Evolutionary conservation across 2,329 filamentous ascomycete genomes (phyloP), one percentile per base, ranked within the genome.

Genomic region (Penicillium sp.): DNA sequence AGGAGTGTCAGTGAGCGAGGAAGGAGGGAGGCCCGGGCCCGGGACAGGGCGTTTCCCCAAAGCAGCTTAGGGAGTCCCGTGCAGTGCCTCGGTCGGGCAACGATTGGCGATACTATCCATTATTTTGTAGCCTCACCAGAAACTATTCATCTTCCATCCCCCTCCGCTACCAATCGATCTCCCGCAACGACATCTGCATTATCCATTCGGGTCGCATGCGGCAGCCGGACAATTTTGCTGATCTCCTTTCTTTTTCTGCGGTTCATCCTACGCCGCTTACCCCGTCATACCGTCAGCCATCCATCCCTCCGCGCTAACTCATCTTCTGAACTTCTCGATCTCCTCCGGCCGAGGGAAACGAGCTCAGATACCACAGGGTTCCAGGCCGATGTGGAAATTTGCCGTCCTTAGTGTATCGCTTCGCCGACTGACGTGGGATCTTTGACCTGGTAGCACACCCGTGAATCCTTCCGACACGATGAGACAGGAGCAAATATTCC

Each of bases 101-200:
- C 21, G 66, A 68, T 67, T 56, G 58, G 45, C 62, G 19, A 19
- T 19, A 61, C 58, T 63, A 67, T 67, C 66, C 62, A 62, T 67
- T 62, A 63, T 38, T 50, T 51, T 41, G 47, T 56, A 61, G 64
- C 52, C 62, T 66, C 66, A 66, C 26, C 61, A 51, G 38, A 49
- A 50, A 58, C 54, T 60, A 58, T 61, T 46, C 41, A 19, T 21
- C 52, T 38, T 31, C 47, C 31, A 41, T 50, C 35, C 15, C 9
- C 62, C 56, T 63, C 48, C 38, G 30, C 45, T n/a, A 30, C 57
- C 45, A 55, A 56, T 48, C 51, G 44, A 45, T 19, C 60, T 59
- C 48, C 50, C 45, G 45, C n/a, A 47, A 19, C 17, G n/a, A 30
- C 50, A 38, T 15, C 50, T 52, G 26, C 50, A 49, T 49, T 49